Percentiles rank a stretch among this genome's conserved stretches.
phyloP scores from a whole-genome alignment of 768 basidiomycete genomes.

The Termitomyces sp. region DNA sequence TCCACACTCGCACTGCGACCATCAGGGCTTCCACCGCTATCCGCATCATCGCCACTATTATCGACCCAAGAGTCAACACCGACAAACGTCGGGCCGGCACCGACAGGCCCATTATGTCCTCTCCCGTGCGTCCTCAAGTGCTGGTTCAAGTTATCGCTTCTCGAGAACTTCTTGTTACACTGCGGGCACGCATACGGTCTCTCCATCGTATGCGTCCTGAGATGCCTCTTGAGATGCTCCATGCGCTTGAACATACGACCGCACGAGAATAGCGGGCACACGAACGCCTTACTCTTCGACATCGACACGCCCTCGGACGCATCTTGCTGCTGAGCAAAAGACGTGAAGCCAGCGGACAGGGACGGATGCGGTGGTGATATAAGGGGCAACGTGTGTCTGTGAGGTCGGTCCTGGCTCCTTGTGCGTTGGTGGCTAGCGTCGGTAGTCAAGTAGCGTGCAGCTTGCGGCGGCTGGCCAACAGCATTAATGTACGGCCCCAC shows the following conservation, averaged over 20 bases:
- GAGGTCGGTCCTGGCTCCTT: constrained; percentile 24
- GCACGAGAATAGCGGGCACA: constrained; percentile 82
- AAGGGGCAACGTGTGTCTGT: constrained; percentile 25
- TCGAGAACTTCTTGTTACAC: constrained; percentile 80
- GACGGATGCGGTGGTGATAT: constrained; percentile 10
- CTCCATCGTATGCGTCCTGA: constrained; percentile 88
- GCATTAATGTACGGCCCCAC: constrained; percentile 27
- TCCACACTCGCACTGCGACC: constrained; percentile 16
- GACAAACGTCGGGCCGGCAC: constrained; percentile 4
- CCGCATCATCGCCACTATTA: constrained; percentile 13
- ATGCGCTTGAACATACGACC: constrained; percentile 84
- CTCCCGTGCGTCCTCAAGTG: constrained; percentile 78
- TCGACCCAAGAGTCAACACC: constrained; percentile 11
- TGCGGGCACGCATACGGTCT: constrained; percentile 69
- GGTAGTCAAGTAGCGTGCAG: constrained; percentile 7
- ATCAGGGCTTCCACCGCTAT: constrained; percentile 16
- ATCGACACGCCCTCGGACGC: constrained; percentile 19
- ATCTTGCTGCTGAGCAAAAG: constrained; percentile 19
- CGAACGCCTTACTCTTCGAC: constrained; percentile 57
- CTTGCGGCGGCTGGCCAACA: constrained; percentile 11
- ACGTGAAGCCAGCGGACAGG: constrained; percentile 16
- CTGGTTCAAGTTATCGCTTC: constrained; percentile 85
- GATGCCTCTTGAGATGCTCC: constrained; percentile 86
- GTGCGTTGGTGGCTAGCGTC: constrained; percentile 15
- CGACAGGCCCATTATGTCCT: constrained; percentile 10